A percentile compares a stretch with the other conserved stretches of the same genome.
Evolutionary conservation across 108 stramenopile genomes (phyloP).

Genomic region (Craspedostauros australis): DNA sequence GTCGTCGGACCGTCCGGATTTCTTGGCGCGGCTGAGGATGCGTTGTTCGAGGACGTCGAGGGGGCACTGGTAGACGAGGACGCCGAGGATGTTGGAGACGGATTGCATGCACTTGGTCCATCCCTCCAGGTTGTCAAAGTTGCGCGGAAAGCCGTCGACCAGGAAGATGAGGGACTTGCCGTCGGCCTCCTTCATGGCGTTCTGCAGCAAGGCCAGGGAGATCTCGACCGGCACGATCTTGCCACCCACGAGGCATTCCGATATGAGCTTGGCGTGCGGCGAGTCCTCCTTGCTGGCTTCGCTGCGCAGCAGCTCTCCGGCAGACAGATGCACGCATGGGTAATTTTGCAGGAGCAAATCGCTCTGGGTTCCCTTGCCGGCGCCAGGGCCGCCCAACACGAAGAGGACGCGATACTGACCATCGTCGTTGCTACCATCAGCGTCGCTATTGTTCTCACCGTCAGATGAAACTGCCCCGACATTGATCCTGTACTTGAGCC

Average conservation of each 20-base stretch:
- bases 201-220: constrained; percentile 73
- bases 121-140: constrained; percentile 85
- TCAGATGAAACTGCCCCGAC: no score
- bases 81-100: constrained; percentile 49
- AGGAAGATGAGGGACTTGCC: constrained; percentile 71
- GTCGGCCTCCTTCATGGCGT: constrained; percentile 63
- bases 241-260: constrained; percentile 77
- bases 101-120: constrained; percentile 67
- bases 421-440: no score
- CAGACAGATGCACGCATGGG: constrained; percentile 88
- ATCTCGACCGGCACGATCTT: constrained; percentile 94
- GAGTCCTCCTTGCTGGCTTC: constrained; percentile 59
- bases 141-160: constrained; percentile 98
- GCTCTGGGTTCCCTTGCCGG: constrained; percentile 63
- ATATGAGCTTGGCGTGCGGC: constrained; percentile 73
- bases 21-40: constrained; percentile 74
- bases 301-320: constrained; percentile 87
- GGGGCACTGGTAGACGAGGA: constrained; percentile 89
- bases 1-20: constrained; percentile 90
- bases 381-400: constrained; percentile 90
- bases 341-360: constrained; percentile 62
- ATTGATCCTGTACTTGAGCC: no score
- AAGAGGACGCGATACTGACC: no score
- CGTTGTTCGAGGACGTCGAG: constrained; percentile 72
- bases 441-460: no score